Evolutionary conservation across 352 stramenopile genomes (phyloP), one percentile per base, ranked within the genome.

Genomic region (Peronospora tabacina): DNA sequence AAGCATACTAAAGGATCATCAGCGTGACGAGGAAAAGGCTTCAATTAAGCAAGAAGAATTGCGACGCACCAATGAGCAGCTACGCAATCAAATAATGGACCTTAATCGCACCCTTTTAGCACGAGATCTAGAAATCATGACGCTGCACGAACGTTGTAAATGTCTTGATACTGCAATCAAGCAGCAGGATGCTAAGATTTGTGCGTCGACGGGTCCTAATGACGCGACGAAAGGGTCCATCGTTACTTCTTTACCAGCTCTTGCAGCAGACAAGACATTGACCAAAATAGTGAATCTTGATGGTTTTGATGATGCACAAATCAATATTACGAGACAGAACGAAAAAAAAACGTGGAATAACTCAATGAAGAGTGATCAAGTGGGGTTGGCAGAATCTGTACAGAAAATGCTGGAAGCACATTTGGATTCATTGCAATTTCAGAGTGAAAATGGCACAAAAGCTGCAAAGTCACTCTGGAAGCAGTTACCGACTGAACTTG

Each of bases 131-230:
- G 79, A 93, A 63, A 74, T 93, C 17, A 60, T 59, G 36, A 49
- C 64, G 19, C 53, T 93, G 28, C 65, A 68, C 0, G 82, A 89
- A 42, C 75, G 79, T 40, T 90, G 79, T 34, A 59, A 80, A 39
- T 66, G 76, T 29, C 62, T 93, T 1, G 56, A 70, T 9, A 58
- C 61, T 20, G 72, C 79, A 7, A 69, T 90, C 24, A 75, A 87
- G 41, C 71, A 89, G 52, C 79, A 90, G 54, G 80, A 90, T 32
- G 78, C 77, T 19, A 82, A 86, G 52, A 89, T 90, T 54, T 90
- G 87, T 47, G 70, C 68, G 1, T 26, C 56, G 3, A 26, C 45
- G 20, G 22, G 22, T 26, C 22, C 22, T 26, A 51, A 20, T 13
- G 58, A 46, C 4, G 34, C 45, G 3, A 36, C 22, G 2, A 54